Evolutionary conservation across 495 filamentous ascomycete species (phyloP).

Genomic region (Podospora conica): DNA sequence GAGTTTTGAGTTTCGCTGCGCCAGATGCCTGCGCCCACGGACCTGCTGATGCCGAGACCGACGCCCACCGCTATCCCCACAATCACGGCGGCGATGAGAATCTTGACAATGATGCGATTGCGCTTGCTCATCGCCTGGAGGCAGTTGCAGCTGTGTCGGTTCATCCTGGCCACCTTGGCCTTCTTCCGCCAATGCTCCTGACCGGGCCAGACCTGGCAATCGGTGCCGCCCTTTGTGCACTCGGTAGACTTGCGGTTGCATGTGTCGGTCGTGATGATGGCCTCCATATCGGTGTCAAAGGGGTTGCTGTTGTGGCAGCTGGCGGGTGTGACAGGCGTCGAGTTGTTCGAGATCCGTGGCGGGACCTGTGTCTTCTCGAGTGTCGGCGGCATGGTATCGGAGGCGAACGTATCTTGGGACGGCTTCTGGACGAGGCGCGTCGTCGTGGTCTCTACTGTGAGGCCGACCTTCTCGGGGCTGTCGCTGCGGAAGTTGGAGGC

Average conservation of each 20-base stretch:
- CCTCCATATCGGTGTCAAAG: constrained; percentile 46
- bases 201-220: constrained; percentile 47
- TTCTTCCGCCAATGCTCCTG: constrained; percentile 46
- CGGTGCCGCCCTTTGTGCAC: constrained; percentile 27
- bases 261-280: constrained; percentile 32
- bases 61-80: constrained; percentile 43
- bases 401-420: constrained; percentile 25
- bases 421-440: constrained; percentile 18
- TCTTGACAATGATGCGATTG: constrained; percentile 40
- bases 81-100: constrained; percentile 38
- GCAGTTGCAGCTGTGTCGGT: constrained; percentile 37
- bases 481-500: constrained; percentile 19
- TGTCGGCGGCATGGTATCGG: constrained; percentile 20
- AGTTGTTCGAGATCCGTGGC: constrained; percentile 29
- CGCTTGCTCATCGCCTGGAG: constrained; percentile 42
- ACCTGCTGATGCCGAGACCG: constrained; percentile 46
- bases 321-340: constrained; percentile 27
- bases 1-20: constrained; percentile 28
- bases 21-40: constrained; percentile 43
- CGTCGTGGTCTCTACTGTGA: constrained; percentile 29
- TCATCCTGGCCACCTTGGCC: constrained; percentile 42
- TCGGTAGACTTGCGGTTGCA: constrained; percentile 29
- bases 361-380: constrained; percentile 24
- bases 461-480: constrained; percentile 24
- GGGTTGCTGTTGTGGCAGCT: constrained; percentile 32